Evolutionary conservation across 75 land plant species (phyloP).

Genomic region (Gnetum montanum): DNA sequence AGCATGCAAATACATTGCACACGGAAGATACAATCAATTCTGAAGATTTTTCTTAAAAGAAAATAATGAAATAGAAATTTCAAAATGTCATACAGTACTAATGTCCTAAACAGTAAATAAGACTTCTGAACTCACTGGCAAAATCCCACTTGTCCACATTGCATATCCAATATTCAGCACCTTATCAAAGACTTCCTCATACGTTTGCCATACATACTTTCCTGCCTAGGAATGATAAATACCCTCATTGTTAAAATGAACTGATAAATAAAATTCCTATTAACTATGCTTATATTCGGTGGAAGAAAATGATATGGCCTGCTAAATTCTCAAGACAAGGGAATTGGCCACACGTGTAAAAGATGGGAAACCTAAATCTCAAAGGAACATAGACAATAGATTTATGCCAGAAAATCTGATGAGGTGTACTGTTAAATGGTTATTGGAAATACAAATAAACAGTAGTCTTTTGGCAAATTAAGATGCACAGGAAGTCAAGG

Average conservation of each 20-base stretch:
- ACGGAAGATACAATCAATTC: no score
- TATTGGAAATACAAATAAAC: no score
- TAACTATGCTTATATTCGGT: neutral
- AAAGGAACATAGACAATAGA: neutral
- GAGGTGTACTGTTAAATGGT: no score
- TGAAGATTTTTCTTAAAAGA: no score
- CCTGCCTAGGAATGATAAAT: conserved; percentile 42
- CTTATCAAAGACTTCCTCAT: conserved; percentile 68
- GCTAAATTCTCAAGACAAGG: neutral
- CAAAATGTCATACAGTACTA: no score
- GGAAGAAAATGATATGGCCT: neutral
- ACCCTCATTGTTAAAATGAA: neutral
- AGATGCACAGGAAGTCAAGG: no score
- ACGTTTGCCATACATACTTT: conserved; percentile 78
- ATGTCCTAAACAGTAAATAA: no score
- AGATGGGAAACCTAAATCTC: no score
- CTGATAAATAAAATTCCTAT: neutral
- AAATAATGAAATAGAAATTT: no score
- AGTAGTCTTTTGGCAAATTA: no score
- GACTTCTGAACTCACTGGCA: conserved; percentile 46
- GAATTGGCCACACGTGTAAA: no score
- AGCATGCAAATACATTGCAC: neutral
- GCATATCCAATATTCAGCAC: conserved; percentile 79
- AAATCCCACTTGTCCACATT: conserved; percentile 51
- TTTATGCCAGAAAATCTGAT: neutral